Conservation (phyloP, 2,329 filamentous ascomycete species). For the Sporothrix mexicana region DNA sequence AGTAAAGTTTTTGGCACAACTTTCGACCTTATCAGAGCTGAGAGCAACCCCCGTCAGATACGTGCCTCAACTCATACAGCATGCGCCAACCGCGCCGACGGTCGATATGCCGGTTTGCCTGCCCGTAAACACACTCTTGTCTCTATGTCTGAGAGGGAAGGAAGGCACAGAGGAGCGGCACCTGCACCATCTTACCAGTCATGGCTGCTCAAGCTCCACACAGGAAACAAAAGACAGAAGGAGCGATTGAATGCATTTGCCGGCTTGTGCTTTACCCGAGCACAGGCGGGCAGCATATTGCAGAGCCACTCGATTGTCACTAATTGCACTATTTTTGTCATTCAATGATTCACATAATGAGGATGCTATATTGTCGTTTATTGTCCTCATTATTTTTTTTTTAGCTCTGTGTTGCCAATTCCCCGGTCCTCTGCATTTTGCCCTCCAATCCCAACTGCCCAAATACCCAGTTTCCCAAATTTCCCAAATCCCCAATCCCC, state of each 20-base stretch:
- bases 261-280: slow-evolving; percentile 8
- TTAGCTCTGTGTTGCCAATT: background rate
- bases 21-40: too few species aligned
- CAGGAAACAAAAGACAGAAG: background rate
- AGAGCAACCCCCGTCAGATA: too few species aligned
- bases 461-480: too few species aligned
- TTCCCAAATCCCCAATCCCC: background rate
- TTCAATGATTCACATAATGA: background rate
- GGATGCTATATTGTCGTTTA: too few species aligned
- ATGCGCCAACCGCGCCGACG: too few species aligned
- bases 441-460: background rate
- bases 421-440: slow-evolving; percentile 10
- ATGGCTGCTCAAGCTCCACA: background rate
- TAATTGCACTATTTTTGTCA: slow-evolving; percentile 10
- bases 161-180: too few species aligned
- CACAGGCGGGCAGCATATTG: background rate
- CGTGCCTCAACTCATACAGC: too few species aligned
- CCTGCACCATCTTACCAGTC: background rate
- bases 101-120: too few species aligned
- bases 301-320: background rate
- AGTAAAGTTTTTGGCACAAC: too few species aligned
- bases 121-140: too few species aligned
- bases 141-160: too few species aligned
- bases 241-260: background rate
- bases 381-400: background rate